Conservation (phyloP, 1,284 basidiomycete genomes). For the Trichosporon coremiiforme region DNA sequence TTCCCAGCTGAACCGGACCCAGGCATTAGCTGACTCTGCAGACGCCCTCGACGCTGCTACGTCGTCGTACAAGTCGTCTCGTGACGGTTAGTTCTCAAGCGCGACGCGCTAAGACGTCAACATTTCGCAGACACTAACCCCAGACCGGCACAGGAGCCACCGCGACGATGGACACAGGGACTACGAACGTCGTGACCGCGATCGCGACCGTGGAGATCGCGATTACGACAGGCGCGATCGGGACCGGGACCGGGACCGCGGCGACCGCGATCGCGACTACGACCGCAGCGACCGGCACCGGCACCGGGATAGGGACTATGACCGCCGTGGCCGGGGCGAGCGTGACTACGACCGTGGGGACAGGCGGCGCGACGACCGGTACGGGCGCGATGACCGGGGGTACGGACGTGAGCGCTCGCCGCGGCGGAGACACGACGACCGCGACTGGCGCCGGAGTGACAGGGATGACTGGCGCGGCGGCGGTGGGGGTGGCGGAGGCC, state of each 20-base stretch:
- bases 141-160: constrained; percentile 34
- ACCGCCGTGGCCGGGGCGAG: constrained; percentile 19
- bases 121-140: neutral
- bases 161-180: constrained; percentile 26
- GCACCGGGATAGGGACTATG: constrained; percentile 21
- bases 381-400: constrained; percentile 27
- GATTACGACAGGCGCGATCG: constrained; percentile 22
- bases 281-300: constrained; percentile 30
- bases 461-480: constrained; percentile 32
- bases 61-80: constrained; percentile 36
- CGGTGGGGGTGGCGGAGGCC: constrained; percentile 53
- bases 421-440: constrained; percentile 28
- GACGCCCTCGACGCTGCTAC: constrained; percentile 41
- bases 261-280: constrained; percentile 27
- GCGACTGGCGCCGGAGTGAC: constrained; percentile 22
- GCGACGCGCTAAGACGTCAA: neutral
- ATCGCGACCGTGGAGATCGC: constrained; percentile 24
- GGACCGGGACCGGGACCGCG: constrained; percentile 26
- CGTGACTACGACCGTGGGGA: constrained; percentile 27
- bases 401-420: constrained; percentile 26
- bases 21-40: constrained; percentile 21
- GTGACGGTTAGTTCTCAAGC: constrained; percentile 27
- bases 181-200: constrained; percentile 24
- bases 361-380: constrained; percentile 22
- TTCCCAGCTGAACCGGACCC: too few species aligned